Percentiles rank a stretch among this genome's conserved stretches.
Conservation (phyloP, 1,284 basidiomycete genomes). For the Ganoderma meredithae region DNA sequence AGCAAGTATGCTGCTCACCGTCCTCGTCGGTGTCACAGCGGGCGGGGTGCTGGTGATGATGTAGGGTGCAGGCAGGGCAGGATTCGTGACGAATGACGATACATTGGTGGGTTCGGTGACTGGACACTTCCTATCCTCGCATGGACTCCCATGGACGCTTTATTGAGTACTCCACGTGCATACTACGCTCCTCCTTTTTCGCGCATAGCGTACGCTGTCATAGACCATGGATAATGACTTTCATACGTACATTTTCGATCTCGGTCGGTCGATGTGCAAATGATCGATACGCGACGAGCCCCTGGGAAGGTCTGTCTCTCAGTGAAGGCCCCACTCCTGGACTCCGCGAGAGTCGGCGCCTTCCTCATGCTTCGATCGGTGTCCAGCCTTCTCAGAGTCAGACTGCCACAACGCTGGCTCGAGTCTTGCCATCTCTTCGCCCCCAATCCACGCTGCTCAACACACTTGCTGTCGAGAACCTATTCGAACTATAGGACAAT, state of each 20-base stretch:
- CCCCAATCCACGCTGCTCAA: neutral
- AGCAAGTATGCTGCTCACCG: constrained; percentile 48
- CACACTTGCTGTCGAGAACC: neutral
- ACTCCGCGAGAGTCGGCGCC: constrained; percentile 25
- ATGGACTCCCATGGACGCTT: constrained; percentile 33
- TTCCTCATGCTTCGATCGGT: constrained; percentile 17
- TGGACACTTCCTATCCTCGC: constrained; percentile 24
- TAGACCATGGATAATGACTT: constrained; percentile 24
- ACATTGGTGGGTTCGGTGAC: constrained; percentile 12
- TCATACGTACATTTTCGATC: constrained; percentile 13
- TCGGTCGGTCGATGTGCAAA: constrained; percentile 5
- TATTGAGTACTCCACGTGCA: constrained; percentile 15
- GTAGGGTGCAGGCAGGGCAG: constrained; percentile 38
- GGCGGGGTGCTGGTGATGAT: constrained; percentile 57
- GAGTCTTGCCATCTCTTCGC: neutral
- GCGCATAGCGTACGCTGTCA: constrained; percentile 9
- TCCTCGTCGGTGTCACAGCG: constrained; percentile 50
- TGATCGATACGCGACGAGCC: neutral
- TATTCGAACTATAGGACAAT: constrained; percentile 30
- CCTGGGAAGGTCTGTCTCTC: constrained; percentile 4
- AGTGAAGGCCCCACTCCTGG: neutral
- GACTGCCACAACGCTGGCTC: neutral
- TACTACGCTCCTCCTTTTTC: constrained; percentile 4
- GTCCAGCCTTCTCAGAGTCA: constrained; percentile 4
- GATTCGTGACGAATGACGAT: constrained; percentile 10